Evolutionary conservation across 257 asterid genomes (phyloP), one percentile per base, ranked within the genome.

Genomic region (Nicotiana sylvestris): DNA sequence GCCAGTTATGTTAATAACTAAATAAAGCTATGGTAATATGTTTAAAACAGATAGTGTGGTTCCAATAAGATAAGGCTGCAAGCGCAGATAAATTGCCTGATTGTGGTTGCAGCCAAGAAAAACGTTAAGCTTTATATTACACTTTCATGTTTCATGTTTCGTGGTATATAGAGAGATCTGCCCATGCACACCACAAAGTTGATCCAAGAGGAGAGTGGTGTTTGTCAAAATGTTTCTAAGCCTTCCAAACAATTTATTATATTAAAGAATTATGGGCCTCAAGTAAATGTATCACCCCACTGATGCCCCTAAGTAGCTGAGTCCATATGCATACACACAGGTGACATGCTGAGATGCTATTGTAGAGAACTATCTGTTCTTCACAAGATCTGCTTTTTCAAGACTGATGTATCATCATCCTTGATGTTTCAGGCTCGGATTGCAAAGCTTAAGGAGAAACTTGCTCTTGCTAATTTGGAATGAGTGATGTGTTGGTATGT

Each of bases 381-480:
- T 51, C 80, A 5, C 18, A 51, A 27, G 60, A 49, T 51, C 43
- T 51, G 2, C 1, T 27, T 76, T 51, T 16, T 1, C 29, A 76
- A 25, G 9, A 49, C 46, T 76, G 65, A 76, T 76, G 46, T 81
- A 58, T 37, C 82, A 27, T 78, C 76, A 58, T 85, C 30, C 78
- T 83, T 32, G 11, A 65, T 70, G 30, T 80, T 88, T 84, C 89
- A 94, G 97, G 95, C 89, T 87, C 93, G 91, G 87, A 83, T 88
- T 56, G 88, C 92, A 35, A 87, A 84, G 91, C 96, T 93, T 81
- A 87, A 84, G 80, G 97, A 91, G 88, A 90, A 86, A 88, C 83
- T 87, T 78, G 80, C 90, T 61, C 88, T 83, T 51, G 80, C 91
- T 57, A 84, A 87, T 55, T 78, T 65, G 62, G 83, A 79, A 43